Evolutionary conservation across 2,329 filamentous ascomycete genomes (phyloP).

Genomic region (Ophiobolus disseminans): DNA sequence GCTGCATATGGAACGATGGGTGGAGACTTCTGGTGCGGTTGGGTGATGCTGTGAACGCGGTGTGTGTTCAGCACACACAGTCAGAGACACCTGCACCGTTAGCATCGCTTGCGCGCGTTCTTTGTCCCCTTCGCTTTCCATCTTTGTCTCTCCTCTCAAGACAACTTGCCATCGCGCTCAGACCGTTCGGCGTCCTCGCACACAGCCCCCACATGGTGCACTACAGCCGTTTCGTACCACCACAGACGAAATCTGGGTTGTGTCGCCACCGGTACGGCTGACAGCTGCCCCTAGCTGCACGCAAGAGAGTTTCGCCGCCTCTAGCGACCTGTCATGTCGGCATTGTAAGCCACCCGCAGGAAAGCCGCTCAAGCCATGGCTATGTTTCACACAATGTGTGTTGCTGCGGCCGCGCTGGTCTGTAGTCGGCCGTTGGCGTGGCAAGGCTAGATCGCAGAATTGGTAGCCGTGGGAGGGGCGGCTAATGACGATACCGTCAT

Average conservation of each 20-base stretch:
- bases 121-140: background rate
- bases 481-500: too few relatives aligned
- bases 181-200: constrained; percentile 8
- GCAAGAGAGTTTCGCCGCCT: constrained; percentile 6
- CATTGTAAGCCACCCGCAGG: constrained; percentile 6
- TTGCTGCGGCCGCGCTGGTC: constrained; percentile 6
- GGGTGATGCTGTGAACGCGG: background rate
- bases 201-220: constrained; percentile 17
- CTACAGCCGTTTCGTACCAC: constrained; percentile 22
- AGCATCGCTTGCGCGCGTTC: too few relatives aligned
- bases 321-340: constrained; percentile 18
- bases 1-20: too few relatives aligned
- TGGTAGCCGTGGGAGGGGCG: background rate
- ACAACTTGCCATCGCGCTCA: background rate
- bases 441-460: background rate
- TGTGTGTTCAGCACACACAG: too few relatives aligned
- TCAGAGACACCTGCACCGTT: too few relatives aligned
- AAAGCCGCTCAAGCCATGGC: constrained; percentile 3
- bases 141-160: background rate
- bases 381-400: constrained; percentile 18
- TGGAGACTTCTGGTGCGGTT: background rate
- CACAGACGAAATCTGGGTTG: constrained; percentile 15
- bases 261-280: constrained; percentile 24
- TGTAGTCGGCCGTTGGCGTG: constrained; percentile 2
- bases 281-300: constrained; percentile 23